Evolutionary conservation across 2,329 filamentous ascomycete genomes (phyloP).

Genomic region (Phaeophleospora eucalypticola): DNA sequence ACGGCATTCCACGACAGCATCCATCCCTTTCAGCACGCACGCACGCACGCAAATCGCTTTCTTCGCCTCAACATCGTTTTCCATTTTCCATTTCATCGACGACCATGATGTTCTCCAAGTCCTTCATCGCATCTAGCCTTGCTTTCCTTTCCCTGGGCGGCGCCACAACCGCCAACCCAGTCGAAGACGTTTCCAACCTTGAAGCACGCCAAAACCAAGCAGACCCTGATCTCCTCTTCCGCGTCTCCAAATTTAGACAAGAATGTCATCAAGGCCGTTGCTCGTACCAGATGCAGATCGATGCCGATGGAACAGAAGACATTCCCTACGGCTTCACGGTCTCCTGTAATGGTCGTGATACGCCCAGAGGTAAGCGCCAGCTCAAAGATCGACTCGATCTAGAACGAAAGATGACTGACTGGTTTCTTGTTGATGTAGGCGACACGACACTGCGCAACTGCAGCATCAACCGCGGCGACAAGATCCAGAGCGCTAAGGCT

Average conservation of each 20-base stretch:
- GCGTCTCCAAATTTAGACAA: background rate
- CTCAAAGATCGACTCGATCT: too few relatives aligned
- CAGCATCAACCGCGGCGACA: background rate
- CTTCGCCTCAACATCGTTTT: background rate
- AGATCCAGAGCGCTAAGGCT: background rate
- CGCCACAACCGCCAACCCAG: background rate
- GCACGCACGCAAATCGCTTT: background rate
- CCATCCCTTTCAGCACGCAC: background rate
- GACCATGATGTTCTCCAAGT: background rate
- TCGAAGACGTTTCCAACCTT: background rate
- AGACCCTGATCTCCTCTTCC: background rate
- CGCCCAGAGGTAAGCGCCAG: background rate
- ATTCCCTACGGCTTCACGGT: background rate
- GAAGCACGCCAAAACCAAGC: background rate
- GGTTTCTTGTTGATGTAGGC: too few relatives aligned
- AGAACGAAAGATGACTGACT: too few relatives aligned
- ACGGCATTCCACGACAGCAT: too few relatives aligned
- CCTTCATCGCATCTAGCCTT: background rate
- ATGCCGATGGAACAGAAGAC: background rate
- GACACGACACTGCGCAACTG: constrained; percentile 1
- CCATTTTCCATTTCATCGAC: background rate
- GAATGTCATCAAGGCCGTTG: background rate
- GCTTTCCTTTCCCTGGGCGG: background rate
- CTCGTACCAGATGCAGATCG: background rate
- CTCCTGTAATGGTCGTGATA: background rate